Base-by-base conservation (phyloP, 352 stramenopile genomes). In the Globisporangium canariense region DNA sequence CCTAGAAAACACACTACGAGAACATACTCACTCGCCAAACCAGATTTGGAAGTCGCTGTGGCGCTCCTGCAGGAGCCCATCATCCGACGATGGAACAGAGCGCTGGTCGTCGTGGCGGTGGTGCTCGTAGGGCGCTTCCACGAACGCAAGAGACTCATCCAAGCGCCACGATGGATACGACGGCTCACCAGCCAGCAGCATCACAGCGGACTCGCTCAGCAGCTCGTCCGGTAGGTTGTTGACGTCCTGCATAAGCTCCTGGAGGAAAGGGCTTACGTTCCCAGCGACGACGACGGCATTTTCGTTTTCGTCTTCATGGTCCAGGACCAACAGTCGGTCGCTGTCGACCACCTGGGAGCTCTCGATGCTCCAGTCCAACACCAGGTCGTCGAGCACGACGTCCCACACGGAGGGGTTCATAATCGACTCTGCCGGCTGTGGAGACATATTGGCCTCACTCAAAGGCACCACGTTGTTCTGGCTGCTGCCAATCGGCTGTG, bases 141-240 rank as follows among this genome's bases (percentile, higher is more conserved):
- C 55, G 36, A 25, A 56, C 47, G 6, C 36, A 60, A 60, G 16
- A 20, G n/a, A 4, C 14, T 60, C 36, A 16, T 25, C 14, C 36
- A 60, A 10, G n/a, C 20, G 38, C 43, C 28, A 38, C 49, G 49
- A 34, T 14, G 25, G 43, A 20, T 51, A 14, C 25, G 36, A 20
- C 32, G 4, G 2, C 43, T n/a, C 55, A 16, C 25, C 55, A 22
- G 7, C 5, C 36, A 9, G 9, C 18, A 60, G 40, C 20, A 60
- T 13, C 13, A n/a, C 14, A 36, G 40, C 55, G 7, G 55, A 52
- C 13, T 60, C 20, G 3, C 7, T 22, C 16, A 60, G 55, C 55
- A 50, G 55, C 36, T 60, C 34, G 11, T 60, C 55, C 38, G 40
- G 5, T 14, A 60, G 14, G 22, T 52, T 51, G 55, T 60, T 49